Evolutionary conservation across 148 eudicot species (phyloP).

Genomic region (Rhododendron ovatum): DNA sequence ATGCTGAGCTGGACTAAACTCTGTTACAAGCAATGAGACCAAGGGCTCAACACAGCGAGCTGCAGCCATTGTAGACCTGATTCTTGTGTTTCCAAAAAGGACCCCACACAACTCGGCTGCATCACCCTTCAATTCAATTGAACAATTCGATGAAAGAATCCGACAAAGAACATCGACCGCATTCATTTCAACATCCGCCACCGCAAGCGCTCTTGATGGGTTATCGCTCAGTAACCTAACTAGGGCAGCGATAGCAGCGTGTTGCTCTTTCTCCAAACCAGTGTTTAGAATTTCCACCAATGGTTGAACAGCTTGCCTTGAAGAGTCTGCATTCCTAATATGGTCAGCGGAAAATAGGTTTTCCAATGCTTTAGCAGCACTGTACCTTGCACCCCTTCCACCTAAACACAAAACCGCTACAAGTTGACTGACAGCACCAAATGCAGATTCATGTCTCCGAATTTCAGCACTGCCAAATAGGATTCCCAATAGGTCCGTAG

Average conservation of each 20-base stretch:
- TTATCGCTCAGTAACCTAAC: slow-evolving; percentile 79
- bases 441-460: slow-evolving; percentile 91
- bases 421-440: slow-evolving; percentile 88
- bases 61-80: slow-evolving; percentile 84
- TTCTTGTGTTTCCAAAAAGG: slow-evolving; percentile 81
- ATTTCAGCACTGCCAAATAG: slow-evolving; percentile 79
- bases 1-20: slow-evolving; percentile 79
- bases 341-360: slow-evolving; percentile 91
- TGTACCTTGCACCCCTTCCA: slow-evolving; percentile 95
- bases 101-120: slow-evolving; percentile 91
- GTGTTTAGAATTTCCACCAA: slow-evolving; percentile 84
- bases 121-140: slow-evolving; percentile 90
- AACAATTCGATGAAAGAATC: slow-evolving; percentile 75
- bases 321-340: slow-evolving; percentile 82
- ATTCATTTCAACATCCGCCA: slow-evolving; percentile 86
- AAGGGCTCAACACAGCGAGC: slow-evolving; percentile 94
- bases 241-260: slow-evolving; percentile 95
- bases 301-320: slow-evolving; percentile 96
- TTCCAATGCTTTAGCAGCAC: slow-evolving; percentile 96
- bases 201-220: slow-evolving; percentile 84
- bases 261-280: slow-evolving; percentile 93
- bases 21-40: slow-evolving; percentile 78
- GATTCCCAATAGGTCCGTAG: slow-evolving; percentile 81
- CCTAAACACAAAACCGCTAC: slow-evolving; percentile 94
- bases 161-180: slow-evolving; percentile 95